A percentile compares a stretch with the other conserved stretches of the same genome.
These are phyloP conservation scores for Grigorovia transvaalensis DNA, from an alignment of 805 yeast genomes.

Conservation along the genomic window DNA sequence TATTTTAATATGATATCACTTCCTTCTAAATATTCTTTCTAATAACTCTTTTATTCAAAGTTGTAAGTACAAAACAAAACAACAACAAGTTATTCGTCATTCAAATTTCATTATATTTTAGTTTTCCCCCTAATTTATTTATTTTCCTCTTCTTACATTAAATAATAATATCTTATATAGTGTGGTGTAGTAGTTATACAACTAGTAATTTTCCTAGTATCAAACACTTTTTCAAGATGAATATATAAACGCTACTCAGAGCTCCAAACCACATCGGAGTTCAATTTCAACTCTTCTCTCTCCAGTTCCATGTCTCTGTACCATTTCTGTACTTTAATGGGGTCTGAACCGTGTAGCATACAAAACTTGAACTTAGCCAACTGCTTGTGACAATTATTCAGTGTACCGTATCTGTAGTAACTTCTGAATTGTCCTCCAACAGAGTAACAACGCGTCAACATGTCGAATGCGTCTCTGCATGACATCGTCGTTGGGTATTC, in stretches of 20 bases:
- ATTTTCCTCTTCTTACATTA: too few relatives aligned
- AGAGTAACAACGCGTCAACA: constrained; percentile 75
- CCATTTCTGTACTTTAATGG: constrained; percentile 59
- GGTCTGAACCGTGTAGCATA: constrained; percentile 42
- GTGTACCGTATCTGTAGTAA: constrained; percentile 74
- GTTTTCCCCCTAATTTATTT: too few relatives aligned
- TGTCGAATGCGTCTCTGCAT: constrained; percentile 79
- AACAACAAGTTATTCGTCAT: too few relatives aligned
- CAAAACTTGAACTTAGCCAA: constrained; percentile 76
- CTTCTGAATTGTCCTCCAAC: constrained; percentile 82
- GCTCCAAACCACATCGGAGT: constrained; percentile 82
- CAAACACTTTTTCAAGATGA: neutral
- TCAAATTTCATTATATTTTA: too few relatives aligned
- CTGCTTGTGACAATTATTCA: constrained; percentile 60
- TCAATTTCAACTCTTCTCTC: constrained; percentile 54
- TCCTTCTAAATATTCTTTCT: too few relatives aligned
- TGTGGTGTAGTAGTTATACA: too few relatives aligned
- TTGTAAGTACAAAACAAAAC: too few relatives aligned
- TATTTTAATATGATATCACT: too few relatives aligned
- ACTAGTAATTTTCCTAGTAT: too few relatives aligned
- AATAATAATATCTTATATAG: too few relatives aligned
- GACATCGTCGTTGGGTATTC: constrained; percentile 42
- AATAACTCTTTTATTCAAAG: too few relatives aligned
- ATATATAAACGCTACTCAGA: too few relatives aligned
- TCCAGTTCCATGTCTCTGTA: constrained; percentile 49